Base-by-base conservation (phyloP, 306 rosid species). In the Cucurbita argyrosperma region DNA sequence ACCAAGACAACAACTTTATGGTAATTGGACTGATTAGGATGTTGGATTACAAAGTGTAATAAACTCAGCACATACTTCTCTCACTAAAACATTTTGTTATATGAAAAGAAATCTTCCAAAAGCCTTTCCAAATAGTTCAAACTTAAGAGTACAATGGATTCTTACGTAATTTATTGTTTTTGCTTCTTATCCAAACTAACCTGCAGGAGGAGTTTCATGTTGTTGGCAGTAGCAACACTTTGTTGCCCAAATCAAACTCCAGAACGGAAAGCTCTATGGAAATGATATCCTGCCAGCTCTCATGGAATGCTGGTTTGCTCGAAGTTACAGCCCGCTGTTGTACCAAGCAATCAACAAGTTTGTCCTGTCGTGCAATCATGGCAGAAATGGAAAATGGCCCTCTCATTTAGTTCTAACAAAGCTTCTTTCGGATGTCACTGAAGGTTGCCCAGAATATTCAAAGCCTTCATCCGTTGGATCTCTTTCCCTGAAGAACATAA, bases 381-480 rank as follows among this genome's bases (percentile, higher is more conserved):
- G 51, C 8, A 9, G 51, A 42, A 64, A 64, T 19, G 51, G 8
- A 15, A n/a, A 40, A 64, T 64, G 71, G 47, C 47, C 30, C 35
- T n/a, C 35, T 64, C 21, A 0, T 37, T 51, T 3, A 0, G 26
- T n/a, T 64, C 12, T 46, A 68, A 68, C 57, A 68, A 23, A 47
- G 47, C 56, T 46, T 21, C 56, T 67, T 9, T 80, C 23, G 14
- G 11, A 67, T 46, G 47, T 67, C 50, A n/a, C 30, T 49, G 73
- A 65, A 76, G 85, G 70, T 69, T 60, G 30, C 75, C 79, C 63
- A 85, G 74, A 71, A 85, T 80, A 49, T 82, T 78, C 76, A 85
- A 26, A 66, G 82, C 77, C 30, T 59, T 77, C 86, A 80, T 85
- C 88, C 86, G 75, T 62, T 76, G 80, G 18, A 85, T 82, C 79